Evolutionary conservation across 2,329 filamentous ascomycete genomes (phyloP), one percentile per base, ranked within the genome.

Genomic region (Emericellopsis cladophorae): DNA sequence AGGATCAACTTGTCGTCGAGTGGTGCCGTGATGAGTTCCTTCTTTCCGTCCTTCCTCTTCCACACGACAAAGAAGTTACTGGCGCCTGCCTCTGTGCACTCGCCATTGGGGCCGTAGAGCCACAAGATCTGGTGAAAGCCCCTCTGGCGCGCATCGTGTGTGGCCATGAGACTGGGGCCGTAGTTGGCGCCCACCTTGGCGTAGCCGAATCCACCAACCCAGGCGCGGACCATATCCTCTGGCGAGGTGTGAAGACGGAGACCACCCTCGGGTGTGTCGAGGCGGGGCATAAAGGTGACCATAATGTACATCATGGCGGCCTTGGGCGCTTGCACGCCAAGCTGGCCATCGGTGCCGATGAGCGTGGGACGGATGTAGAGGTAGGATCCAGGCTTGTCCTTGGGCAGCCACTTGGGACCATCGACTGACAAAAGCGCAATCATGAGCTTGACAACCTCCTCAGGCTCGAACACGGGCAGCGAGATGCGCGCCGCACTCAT

Each of bases 141-240:
- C 33, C 74, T 65, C 10, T 65, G 66, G 42, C 79, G 67, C 4
- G 89, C 89, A 59, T 89, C 83, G 15, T 72, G 72, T 38, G 88
- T 88, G 4, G 86, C 84, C 41, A 86, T 70, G 41, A 95, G 70
- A 16, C 76, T 81, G 15, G 89, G 89, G 0, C 89, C 89, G 60
- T 95, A 95, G 68, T 95, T 95, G 45, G 89, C 89, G 41, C 89
- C 89, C 29, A 95, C 76, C 65, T 95, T 95, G 45, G 88, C 87
- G 55, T 83, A 89, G 1, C 89, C 89, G 58, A 93, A 94, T 9
- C 90, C 89, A 45, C 89, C 89, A 16, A 86, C 87, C 89, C 89
- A 95, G 11, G 89, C 88, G 48, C 89, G 81, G 43, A 94, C 79
- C 68, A 81, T 85, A 59, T 94, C 85, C 49, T 89, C 79, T 42